phyloP scores from a whole-genome alignment of 1,139 yeast species.

The Pichia sp. region DNA sequence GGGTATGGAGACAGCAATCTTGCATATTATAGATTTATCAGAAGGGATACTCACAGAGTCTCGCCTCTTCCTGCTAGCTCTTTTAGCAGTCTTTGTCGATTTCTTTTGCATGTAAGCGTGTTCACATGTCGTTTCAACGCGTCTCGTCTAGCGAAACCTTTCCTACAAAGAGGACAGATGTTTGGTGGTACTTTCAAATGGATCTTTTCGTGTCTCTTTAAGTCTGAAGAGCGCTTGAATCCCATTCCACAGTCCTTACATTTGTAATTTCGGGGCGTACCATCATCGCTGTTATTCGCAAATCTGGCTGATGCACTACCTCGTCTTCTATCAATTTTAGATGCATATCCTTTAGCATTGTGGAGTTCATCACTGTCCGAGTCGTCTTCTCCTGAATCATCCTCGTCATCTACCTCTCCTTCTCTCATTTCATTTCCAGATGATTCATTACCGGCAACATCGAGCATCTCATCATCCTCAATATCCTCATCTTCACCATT shows the following conservation, averaged over 20 bases:
- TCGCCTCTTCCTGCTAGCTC: constrained; percentile 7
- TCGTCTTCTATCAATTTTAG: neutral
- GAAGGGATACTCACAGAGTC: neutral
- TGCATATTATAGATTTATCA: too few relatives aligned
- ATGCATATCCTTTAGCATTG: too few relatives aligned
- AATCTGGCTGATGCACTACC: neutral
- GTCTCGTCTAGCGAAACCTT: constrained; percentile 77
- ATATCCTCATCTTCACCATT: neutral
- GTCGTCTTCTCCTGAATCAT: neutral
- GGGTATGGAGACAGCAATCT: too few relatives aligned
- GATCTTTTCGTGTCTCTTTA: constrained; percentile 52
- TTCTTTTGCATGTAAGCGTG: constrained; percentile 66
- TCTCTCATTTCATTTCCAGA: neutral
- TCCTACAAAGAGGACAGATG: constrained; percentile 67
- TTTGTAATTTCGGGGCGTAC: constrained; percentile 26
- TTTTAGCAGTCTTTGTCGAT: constrained; percentile 40
- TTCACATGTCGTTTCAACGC: constrained; percentile 69
- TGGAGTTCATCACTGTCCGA: neutral
- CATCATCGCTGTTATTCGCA: constrained; percentile 1
- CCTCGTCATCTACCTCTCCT: neutral
- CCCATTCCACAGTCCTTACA: constrained; percentile 47
- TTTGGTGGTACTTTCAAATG: constrained; percentile 48
- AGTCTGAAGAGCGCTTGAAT: constrained; percentile 56
- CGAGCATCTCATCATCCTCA: neutral
- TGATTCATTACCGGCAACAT: neutral